Evolutionary conservation across 331 rosid genomes (phyloP).

Genomic region (Malus hybrid): DNA sequence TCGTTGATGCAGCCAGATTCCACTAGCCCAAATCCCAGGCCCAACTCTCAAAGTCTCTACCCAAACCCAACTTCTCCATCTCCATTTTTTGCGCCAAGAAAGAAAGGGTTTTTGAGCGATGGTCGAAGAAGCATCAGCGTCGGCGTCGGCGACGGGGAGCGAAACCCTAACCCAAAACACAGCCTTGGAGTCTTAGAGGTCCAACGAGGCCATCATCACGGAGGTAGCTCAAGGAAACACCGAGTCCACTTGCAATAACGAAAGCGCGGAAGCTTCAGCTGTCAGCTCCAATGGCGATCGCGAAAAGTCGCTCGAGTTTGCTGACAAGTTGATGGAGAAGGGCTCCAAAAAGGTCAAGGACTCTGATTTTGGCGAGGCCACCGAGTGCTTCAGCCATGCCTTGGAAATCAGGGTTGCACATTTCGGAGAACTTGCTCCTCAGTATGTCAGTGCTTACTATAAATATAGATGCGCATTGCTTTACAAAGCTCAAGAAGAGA

Average conservation of each 20-base stretch:
- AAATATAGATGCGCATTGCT: slow-evolving; percentile 82
- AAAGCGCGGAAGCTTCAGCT: slow-evolving; percentile 32
- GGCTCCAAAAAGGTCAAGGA: slow-evolving; percentile 65
- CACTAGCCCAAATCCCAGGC: too few relatives aligned
- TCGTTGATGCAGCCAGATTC: too few relatives aligned
- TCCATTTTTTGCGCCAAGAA: slow-evolving; percentile 16
- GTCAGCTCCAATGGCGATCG: slow-evolving; percentile 30
- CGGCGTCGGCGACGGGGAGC: slow-evolving; percentile 40
- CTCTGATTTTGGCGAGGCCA: slow-evolving; percentile 59
- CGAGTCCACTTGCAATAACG: slow-evolving; percentile 39
- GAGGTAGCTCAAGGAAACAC: slow-evolving; percentile 22
- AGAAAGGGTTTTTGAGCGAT: slow-evolving; percentile 21
- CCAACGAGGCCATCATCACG: slow-evolving; percentile 35
- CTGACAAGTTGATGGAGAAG: slow-evolving; percentile 59
- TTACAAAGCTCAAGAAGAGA: slow-evolving; percentile 95
- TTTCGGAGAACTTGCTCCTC: slow-evolving; percentile 85
- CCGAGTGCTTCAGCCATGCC: slow-evolving; percentile 88
- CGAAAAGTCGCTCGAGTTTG: slow-evolving; percentile 42
- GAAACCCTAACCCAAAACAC: slow-evolving; percentile 28
- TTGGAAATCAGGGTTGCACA: slow-evolving; percentile 82
- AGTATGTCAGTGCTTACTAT: slow-evolving; percentile 74
- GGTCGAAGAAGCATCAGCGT: slow-evolving; percentile 55
- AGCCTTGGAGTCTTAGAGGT: slow-evolving; percentile 19
- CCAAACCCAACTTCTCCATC: too few relatives aligned
- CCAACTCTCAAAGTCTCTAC: too few relatives aligned